A percentile compares a stretch with the other conserved stretches of the same genome.
Evolutionary conservation across 768 basidiomycete species (phyloP).

Genomic region (Xerocomellus amylosporus): DNA sequence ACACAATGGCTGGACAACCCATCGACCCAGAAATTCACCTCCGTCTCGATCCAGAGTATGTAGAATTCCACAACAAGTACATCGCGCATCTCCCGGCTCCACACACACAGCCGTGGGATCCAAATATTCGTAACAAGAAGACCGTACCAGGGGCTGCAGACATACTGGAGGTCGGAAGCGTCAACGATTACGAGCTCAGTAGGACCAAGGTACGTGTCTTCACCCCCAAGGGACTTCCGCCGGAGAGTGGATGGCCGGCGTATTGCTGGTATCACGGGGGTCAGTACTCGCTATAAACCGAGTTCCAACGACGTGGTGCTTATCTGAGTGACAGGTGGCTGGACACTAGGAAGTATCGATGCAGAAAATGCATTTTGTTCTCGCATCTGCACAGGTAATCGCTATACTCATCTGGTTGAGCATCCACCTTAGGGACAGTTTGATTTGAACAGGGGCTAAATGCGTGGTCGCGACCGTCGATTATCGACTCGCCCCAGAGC

Average conservation of each 20-base stretch:
- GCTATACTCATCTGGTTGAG: background rate
- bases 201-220: constrained; percentile 60
- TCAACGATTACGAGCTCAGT: constrained; percentile 50
- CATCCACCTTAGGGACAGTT: background rate
- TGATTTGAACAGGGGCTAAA: constrained; percentile 21
- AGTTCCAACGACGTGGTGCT: background rate
- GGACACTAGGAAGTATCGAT: constrained; percentile 68
- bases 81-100: constrained; percentile 46
- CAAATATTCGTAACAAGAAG: constrained; percentile 49
- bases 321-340: constrained; percentile 50
- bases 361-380: constrained; percentile 58
- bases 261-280: constrained; percentile 78
- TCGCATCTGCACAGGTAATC: constrained; percentile 27
- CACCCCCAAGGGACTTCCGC: constrained; percentile 50
- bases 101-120: constrained; percentile 62
- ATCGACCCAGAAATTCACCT: constrained; percentile 60
- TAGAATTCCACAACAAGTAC: constrained; percentile 54
- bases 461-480: constrained; percentile 36
- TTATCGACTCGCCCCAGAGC: constrained; percentile 35
- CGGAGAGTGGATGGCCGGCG: constrained; percentile 63
- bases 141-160: constrained; percentile 55
- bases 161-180: constrained; percentile 54
- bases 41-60: constrained; percentile 64
- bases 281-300: constrained; percentile 21
- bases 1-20: constrained; percentile 38